Evolutionary conservation across 1,139 yeast species (phyloP), one percentile per base, ranked within the genome.

Genomic region (Diutina mesorugosa): DNA sequence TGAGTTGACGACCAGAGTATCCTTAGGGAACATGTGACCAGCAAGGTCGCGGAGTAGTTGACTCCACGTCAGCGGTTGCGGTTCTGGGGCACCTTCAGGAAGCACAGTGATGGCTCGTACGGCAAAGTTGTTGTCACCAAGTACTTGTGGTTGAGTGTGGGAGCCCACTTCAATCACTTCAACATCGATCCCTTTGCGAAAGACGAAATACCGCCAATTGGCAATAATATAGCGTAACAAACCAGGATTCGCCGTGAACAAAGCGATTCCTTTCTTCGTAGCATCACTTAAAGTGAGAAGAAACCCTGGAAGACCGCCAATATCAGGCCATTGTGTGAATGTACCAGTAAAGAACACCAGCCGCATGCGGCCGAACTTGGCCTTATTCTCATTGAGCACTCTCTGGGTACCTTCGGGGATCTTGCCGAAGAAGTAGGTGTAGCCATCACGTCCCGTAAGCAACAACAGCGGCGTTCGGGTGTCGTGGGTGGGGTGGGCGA

Each of bases 231-330:
- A 86, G 51, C 78, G 73, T 45, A 78, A 63, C 35, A 83, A 63
- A 52, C 71, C 67, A 7, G 75, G 69, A 29, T 70, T 68, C 59
- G 67, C 69, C n/a, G 76, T 66, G 59, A 67, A 74, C 1, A 76
- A 71, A 32, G 72, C 73, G 35, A 76, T 67, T 45, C 73, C 72
- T 54, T 78, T 78, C 57, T 80, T 78, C 1, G 91, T 91, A 60
- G 89, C 87, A 63, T 90, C 97, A 57, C 90, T 84, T n/a, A 87
- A 75, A 0, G 97, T 90, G 57, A 93, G 71, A 56, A 91, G 81
- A 62, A 90, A 72, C 0, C 99, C 99, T 0, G 98, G 97, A 12
- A 93, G 69, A 0, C 99, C 99, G 12, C 96, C 91, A 6, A 90
- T 72, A 28, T 84, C 78, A 6, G 78, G 69, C 97, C 97, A 91